These are phyloP conservation scores for Pulveroboletus frians DNA, from an alignment of 768 basidiomycete species.

Conservation along the genomic window DNA sequence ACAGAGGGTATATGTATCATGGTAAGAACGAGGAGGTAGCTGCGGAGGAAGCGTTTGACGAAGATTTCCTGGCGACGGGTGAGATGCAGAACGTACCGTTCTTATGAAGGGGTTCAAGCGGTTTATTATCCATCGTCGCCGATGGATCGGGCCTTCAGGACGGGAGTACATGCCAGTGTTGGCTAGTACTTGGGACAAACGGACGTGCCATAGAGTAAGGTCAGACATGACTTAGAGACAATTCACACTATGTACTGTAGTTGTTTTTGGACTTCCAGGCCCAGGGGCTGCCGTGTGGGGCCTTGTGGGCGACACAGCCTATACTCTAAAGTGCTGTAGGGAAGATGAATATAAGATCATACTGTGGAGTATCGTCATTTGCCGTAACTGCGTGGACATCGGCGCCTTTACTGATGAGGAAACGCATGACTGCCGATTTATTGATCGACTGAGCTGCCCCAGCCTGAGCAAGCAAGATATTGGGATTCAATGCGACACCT, in stretches of 20 bases:
- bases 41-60: constrained; percentile 71
- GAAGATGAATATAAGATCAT: no score
- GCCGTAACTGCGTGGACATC: not conserved
- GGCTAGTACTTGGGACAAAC: not conserved
- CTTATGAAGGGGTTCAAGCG: constrained; percentile 33
- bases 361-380: not conserved
- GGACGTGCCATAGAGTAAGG: not conserved
- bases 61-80: constrained; percentile 71
- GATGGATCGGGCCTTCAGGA: not conserved
- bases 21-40: constrained; percentile 54
- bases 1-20: constrained; percentile 30
- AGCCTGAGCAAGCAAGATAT: not conserved
- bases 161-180: not conserved
- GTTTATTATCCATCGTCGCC: not conserved
- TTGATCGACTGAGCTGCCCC: not conserved
- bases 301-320: no score
- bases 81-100: constrained; percentile 81
- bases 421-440: not conserved
- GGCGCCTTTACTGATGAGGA: constrained; percentile 1
- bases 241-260: not conserved
- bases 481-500: not conserved
- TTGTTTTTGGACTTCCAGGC: no score
- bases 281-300: no score
- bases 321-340: no score
- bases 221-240: not conserved